phyloP scores from a whole-genome alignment of 257 asterid genomes.

The Nicotiana benthamiana region DNA sequence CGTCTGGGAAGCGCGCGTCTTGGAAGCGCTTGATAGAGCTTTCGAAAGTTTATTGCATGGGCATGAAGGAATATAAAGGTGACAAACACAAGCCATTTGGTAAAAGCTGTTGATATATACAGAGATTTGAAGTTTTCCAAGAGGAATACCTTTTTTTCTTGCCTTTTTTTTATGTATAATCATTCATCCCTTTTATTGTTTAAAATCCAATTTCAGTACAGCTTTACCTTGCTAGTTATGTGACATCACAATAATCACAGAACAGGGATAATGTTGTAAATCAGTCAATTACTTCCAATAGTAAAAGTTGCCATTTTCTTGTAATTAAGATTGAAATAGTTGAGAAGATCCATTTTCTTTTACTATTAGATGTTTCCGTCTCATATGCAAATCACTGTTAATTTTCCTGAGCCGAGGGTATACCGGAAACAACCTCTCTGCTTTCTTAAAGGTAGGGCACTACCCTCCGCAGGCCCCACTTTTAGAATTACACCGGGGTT shows the following conservation, averaged over 20 bases:
- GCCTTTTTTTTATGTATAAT: neutral
- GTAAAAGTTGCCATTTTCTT: neutral
- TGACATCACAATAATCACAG: neutral
- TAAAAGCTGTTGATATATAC: neutral
- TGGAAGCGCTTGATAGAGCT: slow-evolving; percentile 8
- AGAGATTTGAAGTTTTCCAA: neutral
- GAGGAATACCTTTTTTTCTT: neutral
- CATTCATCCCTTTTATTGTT: neutral
- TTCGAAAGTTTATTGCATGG: neutral
- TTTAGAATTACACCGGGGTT: too few species aligned
- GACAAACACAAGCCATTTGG: neutral
- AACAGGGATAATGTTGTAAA: neutral
- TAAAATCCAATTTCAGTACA: neutral
- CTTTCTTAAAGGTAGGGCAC: too few species aligned
- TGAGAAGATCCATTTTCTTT: neutral
- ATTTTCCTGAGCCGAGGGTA: too few species aligned
- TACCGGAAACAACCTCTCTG: too few species aligned
- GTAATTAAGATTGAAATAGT: neutral
- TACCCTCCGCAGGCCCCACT: too few species aligned
- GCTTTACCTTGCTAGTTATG: neutral
- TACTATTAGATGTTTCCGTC: neutral
- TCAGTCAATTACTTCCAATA: neutral
- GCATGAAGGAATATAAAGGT: neutral
- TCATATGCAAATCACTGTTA: neutral
- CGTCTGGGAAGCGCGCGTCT: neutral